Conservation (phyloP, 169 alveolate genomes). For the Eimeria necatrix region DNA sequence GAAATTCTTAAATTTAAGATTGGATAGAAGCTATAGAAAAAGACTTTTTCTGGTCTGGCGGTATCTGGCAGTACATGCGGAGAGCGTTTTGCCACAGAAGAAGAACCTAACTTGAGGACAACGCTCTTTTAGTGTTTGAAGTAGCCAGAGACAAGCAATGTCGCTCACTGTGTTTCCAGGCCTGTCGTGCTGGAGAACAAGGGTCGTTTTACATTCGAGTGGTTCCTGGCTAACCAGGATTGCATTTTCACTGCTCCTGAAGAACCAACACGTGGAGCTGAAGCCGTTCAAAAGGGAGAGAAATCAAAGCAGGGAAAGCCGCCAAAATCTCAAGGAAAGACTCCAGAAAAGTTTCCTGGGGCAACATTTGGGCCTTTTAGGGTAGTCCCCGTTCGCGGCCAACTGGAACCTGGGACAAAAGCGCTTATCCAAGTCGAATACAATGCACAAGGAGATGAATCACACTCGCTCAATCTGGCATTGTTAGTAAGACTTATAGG, state of each 20-base stretch:
- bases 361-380: constrained; percentile 79
- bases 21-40: too few species aligned
- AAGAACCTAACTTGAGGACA: too few species aligned
- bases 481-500: constrained; percentile 58
- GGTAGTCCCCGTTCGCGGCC: constrained; percentile 78
- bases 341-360: constrained; percentile 31
- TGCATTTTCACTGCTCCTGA: constrained; percentile 36
- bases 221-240: constrained; percentile 88
- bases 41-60: too few species aligned
- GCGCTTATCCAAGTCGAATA: constrained; percentile 65
- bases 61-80: too few species aligned
- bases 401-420: constrained; percentile 75
- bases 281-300: constrained; percentile 86
- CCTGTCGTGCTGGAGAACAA: constrained; percentile 95
- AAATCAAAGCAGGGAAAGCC: constrained; percentile 28
- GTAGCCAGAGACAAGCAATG: too few species aligned
- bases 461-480: constrained; percentile 74
- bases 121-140: neutral
- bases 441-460: constrained; percentile 78
- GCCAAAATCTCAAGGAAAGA: neutral
- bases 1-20: too few species aligned
- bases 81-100: too few species aligned
- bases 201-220: constrained; percentile 94
- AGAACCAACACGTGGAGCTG: constrained; percentile 1
- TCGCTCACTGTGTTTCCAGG: constrained; percentile 59